A percentile compares a stretch with the other conserved stretches of the same genome.
These are phyloP conservation scores for Backusella australiensis DNA, from an alignment of 192 early-diverging fungal genomes.

Conservation along the genomic window DNA sequence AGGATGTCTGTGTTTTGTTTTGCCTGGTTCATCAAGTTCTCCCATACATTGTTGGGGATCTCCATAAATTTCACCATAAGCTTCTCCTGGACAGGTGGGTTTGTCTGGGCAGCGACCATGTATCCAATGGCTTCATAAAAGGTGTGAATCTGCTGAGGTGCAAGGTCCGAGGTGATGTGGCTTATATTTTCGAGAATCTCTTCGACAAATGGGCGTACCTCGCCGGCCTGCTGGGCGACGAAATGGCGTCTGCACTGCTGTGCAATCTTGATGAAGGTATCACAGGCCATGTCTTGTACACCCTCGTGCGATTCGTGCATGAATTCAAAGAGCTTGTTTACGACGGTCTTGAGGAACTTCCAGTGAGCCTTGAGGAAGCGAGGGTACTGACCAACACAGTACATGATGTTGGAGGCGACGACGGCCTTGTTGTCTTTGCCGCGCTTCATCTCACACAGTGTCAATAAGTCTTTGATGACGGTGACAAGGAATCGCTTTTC, in stretches of 20 bases:
- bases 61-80: constrained; percentile 88
- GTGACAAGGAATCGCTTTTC: constrained; percentile 98
- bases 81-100: constrained; percentile 73
- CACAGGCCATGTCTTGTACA: constrained; percentile 99
- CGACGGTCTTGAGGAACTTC: constrained; percentile 99
- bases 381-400: constrained; percentile 99
- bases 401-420: constrained; percentile 99
- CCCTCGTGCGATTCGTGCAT: constrained; percentile 99
- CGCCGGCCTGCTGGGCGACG: constrained; percentile 88
- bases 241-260: constrained; percentile 98
- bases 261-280: constrained; percentile 99
- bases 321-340: constrained; percentile 99
- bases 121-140: constrained; percentile 99
- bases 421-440: constrained; percentile 99
- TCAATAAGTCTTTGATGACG: constrained; percentile 97
- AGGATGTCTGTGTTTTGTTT: constrained; percentile 64
- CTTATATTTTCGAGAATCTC: constrained; percentile 87
- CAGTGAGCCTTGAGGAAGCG: constrained; percentile 99
- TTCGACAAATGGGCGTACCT: constrained; percentile 91
- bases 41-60: constrained; percentile 87
- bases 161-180: constrained; percentile 85
- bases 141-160: constrained; percentile 92
- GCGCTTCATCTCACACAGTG: constrained; percentile 93
- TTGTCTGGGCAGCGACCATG: constrained; percentile 94
- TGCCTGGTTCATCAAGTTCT: constrained; percentile 71